These are phyloP conservation scores for Lactarius akahatsu DNA, from an alignment of 768 basidiomycete genomes.

Conservation along the genomic window DNA sequence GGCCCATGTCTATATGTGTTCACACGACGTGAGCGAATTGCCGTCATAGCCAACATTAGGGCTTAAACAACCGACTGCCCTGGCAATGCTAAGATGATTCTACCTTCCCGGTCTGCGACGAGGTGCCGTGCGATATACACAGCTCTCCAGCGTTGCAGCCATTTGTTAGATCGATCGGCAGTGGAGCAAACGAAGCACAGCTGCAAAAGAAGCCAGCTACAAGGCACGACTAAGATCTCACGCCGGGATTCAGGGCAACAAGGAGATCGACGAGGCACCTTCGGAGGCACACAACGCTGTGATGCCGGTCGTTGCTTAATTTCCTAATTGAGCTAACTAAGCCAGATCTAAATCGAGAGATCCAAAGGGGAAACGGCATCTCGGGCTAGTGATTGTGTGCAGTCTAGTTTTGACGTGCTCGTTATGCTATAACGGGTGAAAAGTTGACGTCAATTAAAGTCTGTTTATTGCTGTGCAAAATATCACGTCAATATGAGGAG, in stretches of 20 bases:
- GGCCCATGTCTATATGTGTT: neutral
- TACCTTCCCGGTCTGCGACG: neutral
- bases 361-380: neutral
- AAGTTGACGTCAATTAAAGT: neutral
- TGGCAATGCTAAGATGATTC: neutral
- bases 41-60: neutral
- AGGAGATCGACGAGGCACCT: neutral
- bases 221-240: constrained; percentile 4
- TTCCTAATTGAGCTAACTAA: neutral
- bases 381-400: neutral
- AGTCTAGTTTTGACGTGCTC: neutral
- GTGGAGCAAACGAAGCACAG: constrained; percentile 5
- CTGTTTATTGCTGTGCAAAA: neutral
- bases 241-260: neutral
- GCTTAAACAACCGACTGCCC: neutral
- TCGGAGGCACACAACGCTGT: constrained; percentile 1
- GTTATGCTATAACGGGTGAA: neutral
- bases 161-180: neutral
- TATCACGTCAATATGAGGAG: neutral
- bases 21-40: neutral
- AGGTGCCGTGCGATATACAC: neutral
- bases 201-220: neutral
- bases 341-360: constrained; percentile 3
- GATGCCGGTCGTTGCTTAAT: neutral
- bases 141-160: neutral